phyloP scores from a whole-genome alignment of 257 asterid species.

The Henckelia pumila region DNA sequence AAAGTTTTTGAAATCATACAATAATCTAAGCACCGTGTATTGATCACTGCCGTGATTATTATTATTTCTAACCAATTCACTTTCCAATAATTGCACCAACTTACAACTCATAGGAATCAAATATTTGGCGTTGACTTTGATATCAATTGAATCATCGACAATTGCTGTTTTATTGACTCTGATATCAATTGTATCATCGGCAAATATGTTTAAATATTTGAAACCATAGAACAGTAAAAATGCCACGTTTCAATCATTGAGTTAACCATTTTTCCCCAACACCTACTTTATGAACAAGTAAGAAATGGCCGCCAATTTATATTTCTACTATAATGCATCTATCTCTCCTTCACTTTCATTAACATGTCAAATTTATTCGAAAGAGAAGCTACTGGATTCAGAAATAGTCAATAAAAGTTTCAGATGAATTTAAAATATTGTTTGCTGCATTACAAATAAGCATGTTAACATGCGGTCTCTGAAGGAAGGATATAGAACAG shows the following conservation, averaged over 20 bases:
- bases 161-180: too few species aligned
- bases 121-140: too few species aligned
- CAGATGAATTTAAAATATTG: not conserved
- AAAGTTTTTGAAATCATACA: too few species aligned
- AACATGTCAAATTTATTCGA: not conserved
- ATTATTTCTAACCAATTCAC: too few species aligned
- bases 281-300: not conserved
- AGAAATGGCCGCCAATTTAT: not conserved
- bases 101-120: too few species aligned
- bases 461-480: not conserved
- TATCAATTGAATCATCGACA: too few species aligned
- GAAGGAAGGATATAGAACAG: not conserved
- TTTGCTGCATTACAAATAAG: not conserved
- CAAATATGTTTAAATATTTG: too few species aligned
- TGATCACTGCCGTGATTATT: too few species aligned
- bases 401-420: not conserved
- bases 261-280: not conserved
- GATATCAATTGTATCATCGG: too few species aligned
- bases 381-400: not conserved
- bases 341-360: conserved; percentile 6
- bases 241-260: too few species aligned
- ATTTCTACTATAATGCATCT: conserved; percentile 1
- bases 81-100: not conserved
- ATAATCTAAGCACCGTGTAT: too few species aligned
- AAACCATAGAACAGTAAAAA: too few species aligned